Evolutionary conservation across 805 yeast genomes (phyloP).

Genomic region (Yarrowia yakushimensis): DNA sequence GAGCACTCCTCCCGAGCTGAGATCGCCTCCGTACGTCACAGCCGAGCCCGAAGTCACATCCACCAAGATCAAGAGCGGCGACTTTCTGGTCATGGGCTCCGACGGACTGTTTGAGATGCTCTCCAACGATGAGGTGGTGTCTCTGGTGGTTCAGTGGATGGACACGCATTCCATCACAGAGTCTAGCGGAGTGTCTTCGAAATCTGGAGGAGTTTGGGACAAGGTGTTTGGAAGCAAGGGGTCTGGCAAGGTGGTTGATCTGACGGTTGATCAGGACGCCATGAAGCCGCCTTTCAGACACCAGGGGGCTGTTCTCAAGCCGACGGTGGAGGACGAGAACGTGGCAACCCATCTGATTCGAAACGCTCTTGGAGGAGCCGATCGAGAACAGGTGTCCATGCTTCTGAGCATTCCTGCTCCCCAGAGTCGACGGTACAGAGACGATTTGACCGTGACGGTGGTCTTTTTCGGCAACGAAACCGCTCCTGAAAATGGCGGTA

Average conservation of each 20-base stretch:
- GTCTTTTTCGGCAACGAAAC: slow-evolving; percentile 71
- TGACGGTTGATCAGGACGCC: slow-evolving; percentile 48
- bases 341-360: slow-evolving; percentile 91
- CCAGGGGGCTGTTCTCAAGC: slow-evolving; percentile 29
- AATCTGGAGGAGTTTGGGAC: slow-evolving; percentile 25
- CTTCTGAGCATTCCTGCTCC: slow-evolving; percentile 89
- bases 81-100: slow-evolving; percentile 86
- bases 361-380: slow-evolving; percentile 89
- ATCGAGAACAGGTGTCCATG: slow-evolving; percentile 82
- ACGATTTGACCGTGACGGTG: slow-evolving; percentile 93
- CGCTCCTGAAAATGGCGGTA: slow-evolving; percentile 2
- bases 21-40: slow-evolving; percentile 95
- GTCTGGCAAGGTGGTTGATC: slow-evolving; percentile 36
- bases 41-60: slow-evolving; percentile 92
- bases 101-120: slow-evolving; percentile 93
- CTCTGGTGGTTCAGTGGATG: slow-evolving; percentile 91
- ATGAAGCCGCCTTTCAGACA: slow-evolving; percentile 67
- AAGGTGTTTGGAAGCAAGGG: slow-evolving; percentile 24
- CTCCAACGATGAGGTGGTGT: slow-evolving; percentile 87
- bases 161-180: slow-evolving; percentile 55
- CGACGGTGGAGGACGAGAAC: slow-evolving; percentile 68
- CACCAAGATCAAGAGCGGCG: slow-evolving; percentile 67
- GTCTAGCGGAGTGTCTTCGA: slow-evolving; percentile 24
- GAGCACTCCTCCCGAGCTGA: slow-evolving; percentile 58
- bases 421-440: slow-evolving; percentile 85